Evolutionary conservation across 768 basidiomycete genomes (phyloP).

Genomic region (Pleurotus cornucopiae): DNA sequence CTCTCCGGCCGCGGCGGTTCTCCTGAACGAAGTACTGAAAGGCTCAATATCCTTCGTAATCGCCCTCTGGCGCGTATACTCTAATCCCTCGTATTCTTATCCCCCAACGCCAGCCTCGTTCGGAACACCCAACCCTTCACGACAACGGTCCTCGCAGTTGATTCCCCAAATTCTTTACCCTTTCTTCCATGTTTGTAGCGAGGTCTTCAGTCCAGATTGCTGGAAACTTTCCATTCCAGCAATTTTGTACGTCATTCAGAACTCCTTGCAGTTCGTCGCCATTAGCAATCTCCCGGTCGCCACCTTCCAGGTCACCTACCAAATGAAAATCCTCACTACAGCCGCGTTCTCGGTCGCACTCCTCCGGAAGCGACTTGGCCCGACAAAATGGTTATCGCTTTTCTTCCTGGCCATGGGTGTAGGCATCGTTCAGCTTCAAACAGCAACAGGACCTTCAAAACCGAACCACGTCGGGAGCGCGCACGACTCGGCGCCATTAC

Average conservation of each 20-base stretch:
- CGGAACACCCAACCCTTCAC: background rate
- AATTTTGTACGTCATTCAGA: constrained; percentile 83
- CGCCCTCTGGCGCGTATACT: constrained; percentile 55
- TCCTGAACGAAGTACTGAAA: constrained; percentile 93
- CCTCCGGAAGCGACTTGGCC: constrained; percentile 67
- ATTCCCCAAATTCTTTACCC: constrained; percentile 20
- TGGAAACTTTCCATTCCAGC: constrained; percentile 99
- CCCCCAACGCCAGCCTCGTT: background rate
- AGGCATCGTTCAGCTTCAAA: constrained; percentile 92
- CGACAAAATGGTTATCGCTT: constrained; percentile 82
- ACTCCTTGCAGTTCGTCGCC: constrained; percentile 95
- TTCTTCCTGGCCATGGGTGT: constrained; percentile 90
- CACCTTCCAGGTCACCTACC: constrained; percentile 96
- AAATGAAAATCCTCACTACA: constrained; percentile 98
- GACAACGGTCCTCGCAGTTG: background rate
- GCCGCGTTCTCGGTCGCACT: constrained; percentile 88
- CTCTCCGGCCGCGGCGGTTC: constrained; percentile 90
- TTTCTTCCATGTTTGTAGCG: constrained; percentile 55
- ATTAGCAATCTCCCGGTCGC: constrained; percentile 94
- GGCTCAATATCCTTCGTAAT: constrained; percentile 88
- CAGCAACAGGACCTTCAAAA: constrained; percentile 16
- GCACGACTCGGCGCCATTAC: constrained; percentile 53
- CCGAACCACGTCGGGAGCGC: constrained; percentile 56
- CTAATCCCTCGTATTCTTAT: constrained; percentile 1
- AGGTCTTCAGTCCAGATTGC: constrained; percentile 88